Conservation (phyloP, 163 green algal genomes). For the Scenedesmus sp. region DNA sequence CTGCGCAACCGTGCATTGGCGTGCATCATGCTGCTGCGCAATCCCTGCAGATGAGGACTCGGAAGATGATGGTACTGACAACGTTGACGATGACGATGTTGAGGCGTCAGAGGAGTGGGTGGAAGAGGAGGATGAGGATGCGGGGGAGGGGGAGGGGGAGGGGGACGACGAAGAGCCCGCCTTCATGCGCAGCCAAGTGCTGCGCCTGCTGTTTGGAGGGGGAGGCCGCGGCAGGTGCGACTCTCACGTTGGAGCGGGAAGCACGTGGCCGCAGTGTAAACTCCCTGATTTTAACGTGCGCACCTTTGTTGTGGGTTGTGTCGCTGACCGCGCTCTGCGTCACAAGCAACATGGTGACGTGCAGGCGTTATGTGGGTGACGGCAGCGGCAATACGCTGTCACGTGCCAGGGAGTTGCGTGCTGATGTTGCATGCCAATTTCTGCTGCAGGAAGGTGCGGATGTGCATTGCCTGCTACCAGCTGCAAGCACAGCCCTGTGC, state of each 20-base stretch:
- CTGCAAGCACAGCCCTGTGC: no score
- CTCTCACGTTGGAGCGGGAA: no score
- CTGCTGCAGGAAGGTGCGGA: no score
- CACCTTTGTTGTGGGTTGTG: background rate
- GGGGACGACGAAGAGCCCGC: background rate
- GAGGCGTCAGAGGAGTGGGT: background rate
- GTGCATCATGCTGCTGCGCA: background rate
- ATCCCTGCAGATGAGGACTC: background rate
- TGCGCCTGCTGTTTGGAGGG: background rate
- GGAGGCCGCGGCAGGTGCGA: background rate
- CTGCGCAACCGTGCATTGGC: background rate
- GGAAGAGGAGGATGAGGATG: conserved; percentile 3
- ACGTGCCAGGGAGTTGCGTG: no score
- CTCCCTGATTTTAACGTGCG: no score
- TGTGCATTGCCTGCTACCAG: no score
- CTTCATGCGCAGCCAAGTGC: background rate
- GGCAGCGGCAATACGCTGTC: no score
- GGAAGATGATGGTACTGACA: background rate
- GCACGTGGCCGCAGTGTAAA: no score
- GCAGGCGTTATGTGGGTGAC: no score
- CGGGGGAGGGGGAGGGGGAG: conserved; percentile 7
- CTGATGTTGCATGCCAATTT: no score
- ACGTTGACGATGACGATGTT: conserved; percentile 10
- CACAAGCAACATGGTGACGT: no score
- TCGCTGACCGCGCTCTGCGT: no score